Conservation (phyloP, 495 filamentous ascomycete species). For the Hypoxylon subgilvum region DNA sequence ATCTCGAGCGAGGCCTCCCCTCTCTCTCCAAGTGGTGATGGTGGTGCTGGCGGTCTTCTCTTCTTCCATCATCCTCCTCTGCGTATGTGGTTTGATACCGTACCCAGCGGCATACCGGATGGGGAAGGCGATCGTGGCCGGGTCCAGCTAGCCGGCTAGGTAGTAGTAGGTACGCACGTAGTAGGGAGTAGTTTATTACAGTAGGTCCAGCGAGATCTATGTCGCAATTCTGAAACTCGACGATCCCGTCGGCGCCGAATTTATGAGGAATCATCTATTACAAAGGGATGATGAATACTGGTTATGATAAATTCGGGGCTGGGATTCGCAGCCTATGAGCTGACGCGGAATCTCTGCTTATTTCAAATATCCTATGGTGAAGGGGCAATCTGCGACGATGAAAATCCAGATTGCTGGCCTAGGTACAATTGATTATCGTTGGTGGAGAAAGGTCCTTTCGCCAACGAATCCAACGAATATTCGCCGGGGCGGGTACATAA, state of each 20-base stretch:
- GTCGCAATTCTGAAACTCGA: constrained; percentile 40
- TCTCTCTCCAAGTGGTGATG: too few relatives aligned
- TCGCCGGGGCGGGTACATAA: constrained; percentile 32
- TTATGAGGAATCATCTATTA: constrained; percentile 9
- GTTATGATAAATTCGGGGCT: too few relatives aligned
- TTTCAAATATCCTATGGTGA: constrained; percentile 24
- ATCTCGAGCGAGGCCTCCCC: constrained; percentile 20
- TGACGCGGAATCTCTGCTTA: constrained; percentile 4
- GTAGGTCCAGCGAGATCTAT: constrained; percentile 34
- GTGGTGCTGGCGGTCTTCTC: too few relatives aligned
- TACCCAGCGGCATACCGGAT: constrained; percentile 36
- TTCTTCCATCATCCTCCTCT: constrained; percentile 1
- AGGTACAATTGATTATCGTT: too few relatives aligned
- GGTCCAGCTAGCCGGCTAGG: constrained; percentile 35
- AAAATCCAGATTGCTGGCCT: constrained; percentile 6
- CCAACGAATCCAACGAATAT: constrained; percentile 40
- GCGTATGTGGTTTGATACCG: constrained; percentile 26
- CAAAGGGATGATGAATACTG: constrained; percentile 35
- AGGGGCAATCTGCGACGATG: constrained; percentile 1
- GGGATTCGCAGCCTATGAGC: background rate
- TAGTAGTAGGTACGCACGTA: background rate
- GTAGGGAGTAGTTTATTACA: background rate
- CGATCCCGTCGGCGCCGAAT: constrained; percentile 12
- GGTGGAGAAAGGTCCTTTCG: too few relatives aligned
- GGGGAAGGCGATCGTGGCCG: constrained; percentile 37